Evolutionary conservation across 2,329 filamentous ascomycete species (phyloP).

Genomic region (Aspergillus viridinutans): DNA sequence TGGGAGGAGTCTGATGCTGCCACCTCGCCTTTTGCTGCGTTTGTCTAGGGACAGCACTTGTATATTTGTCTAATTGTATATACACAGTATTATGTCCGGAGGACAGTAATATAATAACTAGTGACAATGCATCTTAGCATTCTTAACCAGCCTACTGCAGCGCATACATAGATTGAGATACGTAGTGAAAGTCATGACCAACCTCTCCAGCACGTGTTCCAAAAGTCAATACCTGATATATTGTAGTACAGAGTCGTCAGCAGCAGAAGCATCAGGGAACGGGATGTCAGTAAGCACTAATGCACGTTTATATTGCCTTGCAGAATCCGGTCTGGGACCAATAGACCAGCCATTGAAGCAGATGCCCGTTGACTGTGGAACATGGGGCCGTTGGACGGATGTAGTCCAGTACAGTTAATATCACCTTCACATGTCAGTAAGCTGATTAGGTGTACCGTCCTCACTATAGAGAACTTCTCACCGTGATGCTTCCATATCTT

Average conservation of each 20-base stretch:
- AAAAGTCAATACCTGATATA: too few species aligned
- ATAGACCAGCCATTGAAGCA: neutral
- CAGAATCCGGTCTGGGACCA: too few species aligned
- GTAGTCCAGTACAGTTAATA: neutral
- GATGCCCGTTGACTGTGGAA: neutral
- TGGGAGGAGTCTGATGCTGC: conserved; percentile 10
- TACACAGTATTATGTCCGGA: too few species aligned
- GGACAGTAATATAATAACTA: too few species aligned
- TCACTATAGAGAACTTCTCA: too few species aligned
- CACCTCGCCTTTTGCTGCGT: conserved; percentile 8
- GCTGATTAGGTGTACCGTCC: too few species aligned
- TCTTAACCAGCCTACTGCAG: too few species aligned
- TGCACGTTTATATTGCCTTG: neutral
- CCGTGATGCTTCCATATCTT: neutral
- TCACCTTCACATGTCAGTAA: neutral
- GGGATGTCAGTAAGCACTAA: neutral
- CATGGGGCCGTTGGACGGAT: neutral
- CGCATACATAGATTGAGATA: too few species aligned
- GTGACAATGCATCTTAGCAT: too few species aligned
- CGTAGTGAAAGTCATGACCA: too few species aligned
- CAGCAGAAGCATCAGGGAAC: neutral
- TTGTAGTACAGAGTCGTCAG: too few species aligned
- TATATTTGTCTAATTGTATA: too few species aligned
- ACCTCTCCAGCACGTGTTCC: neutral
- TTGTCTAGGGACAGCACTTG: neutral